Evolutionary conservation across 225 moss, liverwort and hornwort genomes (phyloP).

Genomic region (Takakia lepidozioides): DNA sequence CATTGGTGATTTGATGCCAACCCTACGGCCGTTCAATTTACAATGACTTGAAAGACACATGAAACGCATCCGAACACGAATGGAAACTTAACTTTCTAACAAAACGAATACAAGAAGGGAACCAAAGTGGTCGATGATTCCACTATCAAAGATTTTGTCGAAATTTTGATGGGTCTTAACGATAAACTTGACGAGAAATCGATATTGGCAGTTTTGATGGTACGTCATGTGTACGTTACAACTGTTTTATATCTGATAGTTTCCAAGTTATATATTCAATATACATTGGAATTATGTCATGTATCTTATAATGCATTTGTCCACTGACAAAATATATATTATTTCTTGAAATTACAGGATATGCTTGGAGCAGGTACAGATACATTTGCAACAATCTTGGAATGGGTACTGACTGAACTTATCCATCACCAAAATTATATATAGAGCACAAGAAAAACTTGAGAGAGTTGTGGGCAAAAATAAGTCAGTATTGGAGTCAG

Average conservation of each 20-base stretch:
- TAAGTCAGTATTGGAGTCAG: no score
- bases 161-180: not conserved
- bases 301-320: not conserved
- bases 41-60: not conserved
- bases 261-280: not conserved
- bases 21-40: not conserved
- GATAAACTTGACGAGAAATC: not conserved
- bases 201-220: conserved; percentile 1
- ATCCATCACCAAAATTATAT: not conserved
- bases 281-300: not conserved
- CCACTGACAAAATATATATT: not conserved
- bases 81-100: not conserved
- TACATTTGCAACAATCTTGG: not conserved
- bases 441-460: no score
- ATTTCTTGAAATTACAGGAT: not conserved
- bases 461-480: no score
- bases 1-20: not conserved
- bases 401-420: not conserved
- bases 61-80: not conserved
- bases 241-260: not conserved
- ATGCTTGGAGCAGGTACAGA: not conserved
- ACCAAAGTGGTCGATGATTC: not conserved
- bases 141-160: not conserved
- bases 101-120: not conserved
- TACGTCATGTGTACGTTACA: not conserved